phyloP scores from a whole-genome alignment of 2,329 filamentous ascomycete species.

The Elsinoe australis region DNA sequence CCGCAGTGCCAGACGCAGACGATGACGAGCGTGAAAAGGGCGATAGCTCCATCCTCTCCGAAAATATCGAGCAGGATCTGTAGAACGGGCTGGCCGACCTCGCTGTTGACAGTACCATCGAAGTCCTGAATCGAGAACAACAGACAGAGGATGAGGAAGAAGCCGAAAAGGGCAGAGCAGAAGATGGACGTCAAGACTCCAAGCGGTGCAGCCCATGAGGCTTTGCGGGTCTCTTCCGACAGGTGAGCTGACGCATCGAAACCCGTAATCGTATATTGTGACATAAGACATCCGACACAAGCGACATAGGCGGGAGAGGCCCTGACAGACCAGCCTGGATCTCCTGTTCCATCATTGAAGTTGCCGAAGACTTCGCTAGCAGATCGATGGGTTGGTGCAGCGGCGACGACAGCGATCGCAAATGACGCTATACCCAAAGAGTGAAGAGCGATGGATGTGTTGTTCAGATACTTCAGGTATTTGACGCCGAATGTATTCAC shows the following conservation, averaged over 20 bases:
- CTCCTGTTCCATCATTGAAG: conserved; percentile 46
- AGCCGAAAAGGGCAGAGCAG: conserved; percentile 51
- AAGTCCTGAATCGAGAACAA: conserved; percentile 55
- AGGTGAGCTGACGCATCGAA: conserved; percentile 52
- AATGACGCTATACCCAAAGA: conserved; percentile 46
- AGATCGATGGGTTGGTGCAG: conserved; percentile 49
- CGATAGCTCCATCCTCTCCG: conserved; percentile 49
- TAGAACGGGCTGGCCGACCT: conserved; percentile 48
- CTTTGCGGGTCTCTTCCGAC: conserved; percentile 51
- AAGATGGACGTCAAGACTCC: conserved; percentile 51
- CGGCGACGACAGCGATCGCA: conserved; percentile 50
- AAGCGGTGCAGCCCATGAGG: conserved; percentile 50
- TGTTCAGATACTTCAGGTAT: conserved; percentile 51
- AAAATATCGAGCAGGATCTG: conserved; percentile 53
- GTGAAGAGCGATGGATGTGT: conserved; percentile 49
- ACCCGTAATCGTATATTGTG: conserved; percentile 48
- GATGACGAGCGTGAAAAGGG: conserved; percentile 49
- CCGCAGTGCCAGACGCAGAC: conserved; percentile 56
- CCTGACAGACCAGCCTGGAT: conserved; percentile 46
- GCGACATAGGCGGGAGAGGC: conserved; percentile 50
- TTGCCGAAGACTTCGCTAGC: conserved; percentile 27
- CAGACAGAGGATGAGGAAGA: conserved; percentile 51
- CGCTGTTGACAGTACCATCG: conserved; percentile 38
- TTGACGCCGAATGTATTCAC: conserved; percentile 53
- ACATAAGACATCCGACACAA: conserved; percentile 47